Evolutionary conservation across 768 basidiomycete genomes (phyloP), one percentile per base, ranked within the genome.

Genomic region (Auriscalpium vulgare): DNA sequence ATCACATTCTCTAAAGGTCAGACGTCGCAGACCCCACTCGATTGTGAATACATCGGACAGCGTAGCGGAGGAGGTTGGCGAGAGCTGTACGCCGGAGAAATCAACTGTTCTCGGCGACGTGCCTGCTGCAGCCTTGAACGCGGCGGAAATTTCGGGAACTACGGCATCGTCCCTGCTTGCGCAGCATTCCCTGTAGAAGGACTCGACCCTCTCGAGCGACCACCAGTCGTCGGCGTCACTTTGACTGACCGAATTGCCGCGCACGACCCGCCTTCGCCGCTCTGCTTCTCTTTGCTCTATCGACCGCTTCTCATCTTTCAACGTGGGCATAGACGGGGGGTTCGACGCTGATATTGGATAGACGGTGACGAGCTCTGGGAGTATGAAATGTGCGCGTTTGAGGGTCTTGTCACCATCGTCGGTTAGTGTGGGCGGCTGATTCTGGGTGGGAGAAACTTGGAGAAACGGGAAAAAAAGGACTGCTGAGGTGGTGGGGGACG

Each of bases 11-110:
- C 90, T 83, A 54, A 97, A 79, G 0, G 88, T 84, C 19, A 95
- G 74, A 64, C 92, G 95, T 29, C 87, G 77, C 17, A 97, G 73
- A 0, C 94, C 95, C 89, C 94, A 97, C 69, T 97, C 92, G 56
- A 97, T 86, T 8, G 84, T 82, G 60, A 98, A 84, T 13, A 97
- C 83, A 69, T 98, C 95, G 0, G 95, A 87, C 16, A 99, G 77
- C 16, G 93, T 84, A 11, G 86, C 84, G 0, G 91, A 87, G 0
- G 82, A 76, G 2, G 83, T 78, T 1, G 78, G 68, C 0, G 82
- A 87, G 17, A 98, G 76, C 63, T 85, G 86, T 19, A 87, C 82
- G 10, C 88, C 82, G 2, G 91, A 86, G n/a, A 92, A 74, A 67
- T 93, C 88, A 16, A 94, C 78, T 0, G 84, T 76, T 16, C 91